Conservation (phyloP, 1,139 yeast genomes). For the Kodamaea ohmeri region DNA sequence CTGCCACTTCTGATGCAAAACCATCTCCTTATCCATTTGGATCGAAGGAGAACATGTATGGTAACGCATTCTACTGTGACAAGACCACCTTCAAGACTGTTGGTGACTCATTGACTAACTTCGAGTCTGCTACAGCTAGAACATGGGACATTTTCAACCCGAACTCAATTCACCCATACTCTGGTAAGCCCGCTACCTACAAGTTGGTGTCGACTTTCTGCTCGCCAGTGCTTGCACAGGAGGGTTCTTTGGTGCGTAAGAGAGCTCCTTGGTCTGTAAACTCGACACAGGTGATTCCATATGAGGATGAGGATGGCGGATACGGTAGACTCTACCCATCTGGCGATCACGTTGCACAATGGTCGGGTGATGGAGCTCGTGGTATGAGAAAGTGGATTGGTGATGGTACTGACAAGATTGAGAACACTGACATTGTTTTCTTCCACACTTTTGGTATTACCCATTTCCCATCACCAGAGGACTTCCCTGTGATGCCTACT, state of each 20-base stretch:
- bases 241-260: slow-evolving; percentile 70
- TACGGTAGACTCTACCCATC: slow-evolving; percentile 71
- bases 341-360: slow-evolving; percentile 76
- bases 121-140: slow-evolving; percentile 60
- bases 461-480: slow-evolving; percentile 87
- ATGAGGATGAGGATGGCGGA: slow-evolving; percentile 49
- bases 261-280: slow-evolving; percentile 81
- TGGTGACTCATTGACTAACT: slow-evolving; percentile 62
- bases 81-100: slow-evolving; percentile 66
- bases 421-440: slow-evolving; percentile 65
- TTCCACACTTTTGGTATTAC: slow-evolving; percentile 84
- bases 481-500: slow-evolving; percentile 87
- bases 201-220: slow-evolving; percentile 77
- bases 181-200: slow-evolving; percentile 73
- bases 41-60: slow-evolving; percentile 65
- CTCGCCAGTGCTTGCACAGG: slow-evolving; percentile 70
- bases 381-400: slow-evolving; percentile 77
- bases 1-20: slow-evolving; percentile 64
- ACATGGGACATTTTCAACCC: slow-evolving; percentile 83
- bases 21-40: slow-evolving; percentile 61
- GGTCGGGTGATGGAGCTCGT: slow-evolving; percentile 69
- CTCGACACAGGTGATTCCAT: slow-evolving; percentile 68
- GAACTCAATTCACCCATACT: slow-evolving; percentile 58
- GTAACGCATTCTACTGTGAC: slow-evolving; percentile 67
- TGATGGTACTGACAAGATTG: slow-evolving; percentile 59